These are phyloP conservation scores for Cyclotella sp. DNA, from an alignment of 108 stramenopile genomes.

Conservation along the genomic window DNA sequence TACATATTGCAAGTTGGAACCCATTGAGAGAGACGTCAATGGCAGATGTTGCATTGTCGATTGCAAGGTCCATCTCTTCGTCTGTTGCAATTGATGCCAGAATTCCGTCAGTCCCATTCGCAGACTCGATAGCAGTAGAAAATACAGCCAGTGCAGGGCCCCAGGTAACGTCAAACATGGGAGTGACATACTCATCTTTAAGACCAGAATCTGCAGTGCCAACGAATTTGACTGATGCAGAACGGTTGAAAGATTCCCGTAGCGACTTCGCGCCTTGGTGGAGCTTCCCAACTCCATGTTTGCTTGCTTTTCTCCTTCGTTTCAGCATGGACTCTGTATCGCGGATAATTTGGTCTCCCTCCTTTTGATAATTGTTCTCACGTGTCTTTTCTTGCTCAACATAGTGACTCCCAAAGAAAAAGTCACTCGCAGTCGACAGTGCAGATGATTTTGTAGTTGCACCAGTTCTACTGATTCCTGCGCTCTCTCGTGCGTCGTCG, in stretches of 20 bases:
- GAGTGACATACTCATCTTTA: constrained; percentile 88
- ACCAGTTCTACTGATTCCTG: constrained; percentile 48
- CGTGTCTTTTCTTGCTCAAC: constrained; percentile 82
- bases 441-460: constrained; percentile 34
- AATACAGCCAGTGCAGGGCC: constrained; percentile 95
- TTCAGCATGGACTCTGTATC: constrained; percentile 89
- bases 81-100: constrained; percentile 80
- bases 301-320: constrained; percentile 60
- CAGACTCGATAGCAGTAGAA: constrained; percentile 92
- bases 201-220: constrained; percentile 80
- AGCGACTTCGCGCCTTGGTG: constrained; percentile 26
- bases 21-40: constrained; percentile 89
- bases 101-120: constrained; percentile 80
- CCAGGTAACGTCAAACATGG: constrained; percentile 99
- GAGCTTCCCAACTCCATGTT: constrained; percentile 21
- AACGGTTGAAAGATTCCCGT: constrained; percentile 14
- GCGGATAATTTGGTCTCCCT: constrained; percentile 94
- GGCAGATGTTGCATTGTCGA: constrained; percentile 82
- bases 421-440: constrained; percentile 54
- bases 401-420: constrained; percentile 78
- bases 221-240: constrained; percentile 60
- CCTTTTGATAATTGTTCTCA: constrained; percentile 87
- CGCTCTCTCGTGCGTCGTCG: constrained; percentile 82
- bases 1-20: constrained; percentile 85
- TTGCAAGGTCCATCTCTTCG: constrained; percentile 83